Evolutionary conservation across 2,329 filamentous ascomycete genomes (phyloP), one percentile per base, ranked within the genome.

Genomic region (Fusarium chaquense): DNA sequence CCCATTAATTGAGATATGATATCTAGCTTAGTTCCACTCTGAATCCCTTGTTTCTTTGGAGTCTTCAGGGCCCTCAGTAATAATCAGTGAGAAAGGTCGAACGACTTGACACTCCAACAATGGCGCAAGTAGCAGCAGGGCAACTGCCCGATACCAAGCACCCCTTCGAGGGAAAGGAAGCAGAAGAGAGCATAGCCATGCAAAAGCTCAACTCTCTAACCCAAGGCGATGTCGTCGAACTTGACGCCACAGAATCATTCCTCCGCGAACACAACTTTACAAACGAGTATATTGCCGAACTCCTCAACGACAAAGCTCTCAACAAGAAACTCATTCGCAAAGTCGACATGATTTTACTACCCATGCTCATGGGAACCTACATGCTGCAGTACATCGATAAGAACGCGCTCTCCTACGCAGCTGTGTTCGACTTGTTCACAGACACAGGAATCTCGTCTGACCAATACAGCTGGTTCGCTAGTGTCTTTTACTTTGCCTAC

Each of bases 331-430:
- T 71, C 11, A 69, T 71, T 16, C 78, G 83, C 16, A 84, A 82
- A 46, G 82, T 87, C 28, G 86, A 87, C 64, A 74, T 81, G 46
- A 72, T 83, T 0, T 70, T 88, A 10, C 77, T 87, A 18, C 86
- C 86, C 0, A 75, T 87, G 15, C 80, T 88, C 2, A 80, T 80
- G 47, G 80, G 81, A 1, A 85, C 83, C 1, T 85, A 82, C 47
- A 75, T 83, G n/a, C 76, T 87, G 8, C 85, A 87, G 65, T 87
- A 84, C 67, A 85, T 87, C 65, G 85, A 87, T 73, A 88, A 88
- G 73, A 81, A 83, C 56, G 82, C 85, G 0, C 75, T 87, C 3
- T 81, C 80, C 0, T 87, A 87, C 69, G 81, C 82, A 0, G 85
- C 85, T 0, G 85, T 87, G 0, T 87, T 87, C 58, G 86, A 87